Base-by-base conservation (phyloP, 2,329 filamentous ascomycete genomes). In the Ilyonectria sp. region DNA sequence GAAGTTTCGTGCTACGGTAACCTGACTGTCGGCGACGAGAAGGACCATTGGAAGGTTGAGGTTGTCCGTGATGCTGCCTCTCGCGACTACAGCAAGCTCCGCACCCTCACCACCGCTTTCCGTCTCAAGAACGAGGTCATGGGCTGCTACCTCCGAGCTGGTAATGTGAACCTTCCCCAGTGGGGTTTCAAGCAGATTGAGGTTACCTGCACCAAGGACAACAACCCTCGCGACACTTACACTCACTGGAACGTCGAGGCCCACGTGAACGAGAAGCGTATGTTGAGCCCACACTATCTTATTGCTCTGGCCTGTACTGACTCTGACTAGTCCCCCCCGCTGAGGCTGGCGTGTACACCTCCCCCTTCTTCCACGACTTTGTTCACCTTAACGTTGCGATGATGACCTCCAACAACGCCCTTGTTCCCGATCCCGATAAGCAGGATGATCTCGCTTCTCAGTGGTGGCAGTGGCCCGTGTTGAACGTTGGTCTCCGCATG, bases 151-250 rank as follows among this genome's bases (percentile, higher is more conserved):
- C 90, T 99, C 57, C 92, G 95, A 71, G 97, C 96, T 67, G 95
- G 95, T 75, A 99, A 97, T 77, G 93, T 94, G 76, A 99, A 98
- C 82, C 87, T 99, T 71, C 96, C 96, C 58, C 96, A 98, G 80
- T 99, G 96, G 96, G 96, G 96, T 80, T 99, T 99, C 88, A 98
- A 98, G 86, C 96, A 99, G 84, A 98, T 99, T 72, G 96, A 99
- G 84, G 95, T 96, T 40, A 97, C 94, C 29, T 99, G 96, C 82
- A 91, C 92, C 73, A 98, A 97, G 86, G 90, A 92, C 74, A 97
- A 98, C 85, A 96, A 95, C 77, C 94, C 95, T 7, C 90, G 91
- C 60, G 96, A 99, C 80, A 90, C 94, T 46, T 98, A 97, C 82
- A 99, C 96, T 9, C 96, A 98, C 85, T 99, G 96, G 96, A 99